phyloP scores from a whole-genome alignment of 345 rosid genomes.

The Eucalyptus rudis region DNA sequence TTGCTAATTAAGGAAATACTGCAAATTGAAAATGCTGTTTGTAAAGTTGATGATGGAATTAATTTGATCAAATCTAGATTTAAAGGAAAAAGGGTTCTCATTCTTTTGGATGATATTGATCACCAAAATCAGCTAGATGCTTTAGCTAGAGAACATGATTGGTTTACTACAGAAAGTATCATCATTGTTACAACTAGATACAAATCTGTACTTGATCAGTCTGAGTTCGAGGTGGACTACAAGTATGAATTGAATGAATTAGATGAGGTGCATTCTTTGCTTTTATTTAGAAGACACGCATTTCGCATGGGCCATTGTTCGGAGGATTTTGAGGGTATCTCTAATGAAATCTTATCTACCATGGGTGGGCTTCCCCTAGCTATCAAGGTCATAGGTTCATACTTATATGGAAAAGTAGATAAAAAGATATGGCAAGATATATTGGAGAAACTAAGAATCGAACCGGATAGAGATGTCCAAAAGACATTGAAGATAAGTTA shows the following conservation, averaged over 20 bases:
- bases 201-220: rapidly evolving
- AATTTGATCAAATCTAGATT: background rate
- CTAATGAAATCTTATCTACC: rapidly evolving
- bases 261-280: rapidly evolving
- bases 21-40: rapidly evolving
- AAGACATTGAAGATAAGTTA: rapidly evolving
- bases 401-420: rapidly evolving
- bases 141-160: no score
- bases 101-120: no score
- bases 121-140: rapidly evolving
- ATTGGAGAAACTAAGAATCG: rapidly evolving
- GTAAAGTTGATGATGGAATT: background rate
- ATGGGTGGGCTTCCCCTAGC: background rate
- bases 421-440: rapidly evolving
- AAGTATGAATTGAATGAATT: rapidly evolving
- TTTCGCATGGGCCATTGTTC: rapidly evolving
- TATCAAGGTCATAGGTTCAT: background rate
- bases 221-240: rapidly evolving
- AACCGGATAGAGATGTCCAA: rapidly evolving
- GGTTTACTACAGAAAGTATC: rapidly evolving
- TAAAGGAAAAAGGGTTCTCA: no score
- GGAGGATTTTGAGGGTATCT: rapidly evolving
- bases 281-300: background rate
- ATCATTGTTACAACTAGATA: no score
- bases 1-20: background rate